Evolutionary conservation across 495 filamentous ascomycete genomes (phyloP), one percentile per base, ranked within the genome.

Genomic region (Penicillium roqueforti): DNA sequence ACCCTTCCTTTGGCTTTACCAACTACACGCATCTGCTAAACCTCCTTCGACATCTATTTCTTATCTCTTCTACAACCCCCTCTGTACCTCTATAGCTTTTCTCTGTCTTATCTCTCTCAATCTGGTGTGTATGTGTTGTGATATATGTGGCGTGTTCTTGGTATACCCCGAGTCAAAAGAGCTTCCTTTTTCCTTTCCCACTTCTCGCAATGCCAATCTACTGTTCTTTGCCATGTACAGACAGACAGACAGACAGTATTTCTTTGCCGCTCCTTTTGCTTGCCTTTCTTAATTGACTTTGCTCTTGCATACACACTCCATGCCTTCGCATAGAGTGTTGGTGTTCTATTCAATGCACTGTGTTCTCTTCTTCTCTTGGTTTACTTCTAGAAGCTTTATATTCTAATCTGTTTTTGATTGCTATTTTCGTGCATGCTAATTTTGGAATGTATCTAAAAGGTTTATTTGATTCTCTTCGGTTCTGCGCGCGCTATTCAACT

Each of bases 61-160:
- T 29, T 52, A 52, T 52, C 34, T 51, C 32, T 43, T 41, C n/a
- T 41, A 13, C 29, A 44, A 37, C 40, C 47, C 19, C 28, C 34
- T 28, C 32, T 36, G 32, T 36, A 36, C 16, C 32, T n/a, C 32
- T 36, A 36, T 36, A n/a, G 39, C 18, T 7, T 25, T 23, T 43
- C 6, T 16, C 48, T 31, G 23, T 53, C 42, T 46, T 32, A 38
- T 39, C 26, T 22, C 37, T 44, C 51, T 39, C 42, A 28, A n/a
- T 58, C 23, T 40, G 41, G 11, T 28, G 34, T 44, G 46, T 60
- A 48, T 53, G 55, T 56, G 54, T 57, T 47, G 57, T 59, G 57
- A 63, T 63, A 56, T 60, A 59, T 61, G 63, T 66, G 63, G 55
- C 60, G 63, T 66, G 63, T 66, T 63, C 47, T 58, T 66, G 63